Percentiles rank a stretch among this genome's conserved stretches.
These are phyloP conservation scores for Hibiscus tridactylites DNA, from an alignment of 345 rosid genomes.

Conservation along the genomic window DNA sequence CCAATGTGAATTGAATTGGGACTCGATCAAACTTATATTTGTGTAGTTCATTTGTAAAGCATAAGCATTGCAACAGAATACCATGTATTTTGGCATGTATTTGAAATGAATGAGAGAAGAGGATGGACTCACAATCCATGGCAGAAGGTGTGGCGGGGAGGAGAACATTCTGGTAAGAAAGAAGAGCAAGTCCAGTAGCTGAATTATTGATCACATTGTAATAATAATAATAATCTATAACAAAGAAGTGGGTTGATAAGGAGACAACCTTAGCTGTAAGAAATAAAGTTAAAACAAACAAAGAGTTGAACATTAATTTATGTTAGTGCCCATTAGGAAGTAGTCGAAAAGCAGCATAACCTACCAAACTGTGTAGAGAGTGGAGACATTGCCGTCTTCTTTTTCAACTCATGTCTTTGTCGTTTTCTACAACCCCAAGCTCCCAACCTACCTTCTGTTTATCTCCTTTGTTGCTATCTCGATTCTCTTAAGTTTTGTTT, in stretches of 20 bases:
- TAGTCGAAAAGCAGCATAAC: conserved; percentile 7
- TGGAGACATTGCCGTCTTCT: background rate
- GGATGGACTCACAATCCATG: too few relatives aligned
- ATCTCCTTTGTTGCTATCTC: background rate
- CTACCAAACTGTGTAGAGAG: background rate
- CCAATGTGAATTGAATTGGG: too few relatives aligned
- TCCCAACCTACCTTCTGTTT: conserved; percentile 3
- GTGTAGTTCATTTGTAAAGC: too few relatives aligned
- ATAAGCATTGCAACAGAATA: too few relatives aligned
- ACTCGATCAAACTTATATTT: too few relatives aligned
- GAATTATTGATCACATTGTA: background rate
- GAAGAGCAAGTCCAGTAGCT: background rate
- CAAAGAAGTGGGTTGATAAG: background rate
- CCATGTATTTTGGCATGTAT: too few relatives aligned
- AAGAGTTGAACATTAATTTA: conserved; percentile 3
- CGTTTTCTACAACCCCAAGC: background rate
- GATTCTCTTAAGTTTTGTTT: too few relatives aligned
- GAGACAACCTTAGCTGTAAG: conserved; percentile 26
- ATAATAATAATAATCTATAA: background rate
- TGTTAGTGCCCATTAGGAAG: conserved; percentile 4
- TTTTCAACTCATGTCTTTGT: background rate
- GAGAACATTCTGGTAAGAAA: too few relatives aligned
- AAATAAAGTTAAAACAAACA: background rate
- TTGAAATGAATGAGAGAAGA: too few relatives aligned
- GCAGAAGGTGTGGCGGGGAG: too few relatives aligned